Evolutionary conservation across 2,329 filamentous ascomycete genomes (phyloP).

Genomic region (Fusarium longipes): DNA sequence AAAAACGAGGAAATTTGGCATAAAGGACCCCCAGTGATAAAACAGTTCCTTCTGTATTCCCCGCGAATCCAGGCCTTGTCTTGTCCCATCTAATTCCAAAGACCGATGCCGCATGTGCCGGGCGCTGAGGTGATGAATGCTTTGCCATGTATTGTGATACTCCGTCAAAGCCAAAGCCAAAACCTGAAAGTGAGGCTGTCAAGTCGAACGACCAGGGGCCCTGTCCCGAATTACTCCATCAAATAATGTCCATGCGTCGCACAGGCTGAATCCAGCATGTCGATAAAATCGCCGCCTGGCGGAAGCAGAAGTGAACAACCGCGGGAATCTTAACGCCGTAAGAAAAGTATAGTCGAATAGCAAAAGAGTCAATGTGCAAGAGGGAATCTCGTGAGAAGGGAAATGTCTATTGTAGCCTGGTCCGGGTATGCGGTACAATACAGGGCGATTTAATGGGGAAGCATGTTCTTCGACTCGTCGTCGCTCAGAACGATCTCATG

Average conservation of each 20-base stretch:
- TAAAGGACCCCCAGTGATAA: slow-evolving; percentile 20
- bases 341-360: slow-evolving; percentile 21
- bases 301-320: slow-evolving; percentile 16
- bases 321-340: slow-evolving; percentile 38
- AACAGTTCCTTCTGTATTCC: slow-evolving; percentile 13
- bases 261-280: slow-evolving; percentile 25
- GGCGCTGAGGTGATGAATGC: slow-evolving; percentile 39
- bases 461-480: slow-evolving; percentile 76
- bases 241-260: slow-evolving; percentile 35
- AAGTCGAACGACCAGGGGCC: slow-evolving; percentile 39
- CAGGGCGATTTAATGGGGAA: slow-evolving; percentile 66
- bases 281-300: slow-evolving; percentile 13
- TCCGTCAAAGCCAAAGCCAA: slow-evolving; percentile 42
- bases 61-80: slow-evolving; percentile 31
- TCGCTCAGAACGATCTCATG: slow-evolving; percentile 82
- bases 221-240: slow-evolving; percentile 42
- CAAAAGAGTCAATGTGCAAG: slow-evolving; percentile 32
- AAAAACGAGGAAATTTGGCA: slow-evolving; percentile 19
- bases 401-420: slow-evolving; percentile 44
- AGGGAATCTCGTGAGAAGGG: slow-evolving; percentile 45
- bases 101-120: slow-evolving; percentile 30
- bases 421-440: slow-evolving; percentile 33
- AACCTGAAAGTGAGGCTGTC: slow-evolving; percentile 44
- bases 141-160: slow-evolving; percentile 44
- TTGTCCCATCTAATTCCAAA: slow-evolving; percentile 29